Conservation (phyloP, 768 basidiomycete species). For the Crepidotus variabilis region DNA sequence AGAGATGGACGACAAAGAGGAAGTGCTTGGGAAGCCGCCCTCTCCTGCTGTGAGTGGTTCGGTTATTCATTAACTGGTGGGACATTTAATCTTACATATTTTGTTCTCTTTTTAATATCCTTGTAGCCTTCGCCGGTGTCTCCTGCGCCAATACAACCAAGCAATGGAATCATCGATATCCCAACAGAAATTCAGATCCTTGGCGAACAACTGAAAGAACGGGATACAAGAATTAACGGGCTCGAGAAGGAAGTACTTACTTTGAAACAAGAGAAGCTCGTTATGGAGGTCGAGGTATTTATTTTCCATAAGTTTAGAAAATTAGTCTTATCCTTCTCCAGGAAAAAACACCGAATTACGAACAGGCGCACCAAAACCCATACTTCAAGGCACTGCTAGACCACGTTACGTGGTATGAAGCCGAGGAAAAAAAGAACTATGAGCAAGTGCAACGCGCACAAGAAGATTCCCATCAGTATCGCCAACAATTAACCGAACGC, state of each 20-base stretch:
- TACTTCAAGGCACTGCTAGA: conserved; percentile 56
- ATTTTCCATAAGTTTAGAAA: not conserved
- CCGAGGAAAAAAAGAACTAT: conserved; percentile 33
- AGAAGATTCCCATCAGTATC: conserved; percentile 40
- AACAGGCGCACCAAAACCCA: conserved; percentile 41
- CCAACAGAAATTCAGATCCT: conserved; percentile 31
- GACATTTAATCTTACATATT: conserved; percentile 46
- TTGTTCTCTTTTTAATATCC: conserved; percentile 39
- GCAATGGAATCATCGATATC: conserved; percentile 35
- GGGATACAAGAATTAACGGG: conserved; percentile 43
- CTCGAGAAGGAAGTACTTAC: conserved; percentile 42
- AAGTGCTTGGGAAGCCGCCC: conserved; percentile 47
- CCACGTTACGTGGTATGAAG: conserved; percentile 46
- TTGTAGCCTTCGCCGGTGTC: conserved; percentile 35
- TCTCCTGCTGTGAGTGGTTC: conserved; percentile 73
- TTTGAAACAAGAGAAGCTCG: conserved; percentile 42
- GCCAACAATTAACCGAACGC: conserved; percentile 23
- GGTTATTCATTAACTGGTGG: conserved; percentile 55
- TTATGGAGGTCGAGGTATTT: conserved; percentile 43
- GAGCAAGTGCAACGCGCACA: conserved; percentile 36
- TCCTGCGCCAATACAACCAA: conserved; percentile 23
- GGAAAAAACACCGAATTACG: conserved; percentile 40
- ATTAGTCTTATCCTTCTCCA: conserved; percentile 15
- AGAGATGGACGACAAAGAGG: conserved; percentile 39
- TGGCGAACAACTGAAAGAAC: conserved; percentile 37